phyloP scores from a whole-genome alignment of 805 yeast genomes.

The Pichia phayaonensis region DNA sequence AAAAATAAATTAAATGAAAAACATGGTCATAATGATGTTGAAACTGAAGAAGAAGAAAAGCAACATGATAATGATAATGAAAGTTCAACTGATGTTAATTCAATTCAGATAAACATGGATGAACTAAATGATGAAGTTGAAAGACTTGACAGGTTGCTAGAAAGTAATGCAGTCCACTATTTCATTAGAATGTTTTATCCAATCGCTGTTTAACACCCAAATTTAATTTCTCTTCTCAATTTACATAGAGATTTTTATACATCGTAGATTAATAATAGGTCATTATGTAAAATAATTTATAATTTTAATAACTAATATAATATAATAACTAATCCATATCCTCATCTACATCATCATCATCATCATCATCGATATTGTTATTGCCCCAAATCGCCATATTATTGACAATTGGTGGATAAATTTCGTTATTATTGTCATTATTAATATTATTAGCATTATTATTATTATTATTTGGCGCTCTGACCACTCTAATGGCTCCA shows the following conservation, averaged over 20 bases:
- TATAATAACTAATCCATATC: constrained; percentile 22
- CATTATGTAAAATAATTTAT: not conserved
- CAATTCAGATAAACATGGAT: not conserved
- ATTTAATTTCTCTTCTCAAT: not conserved
- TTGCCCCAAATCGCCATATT: not conserved
- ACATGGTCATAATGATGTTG: not conserved
- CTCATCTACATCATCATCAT: constrained; percentile 38
- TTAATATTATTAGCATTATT: too few relatives aligned
- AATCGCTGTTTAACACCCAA: constrained; percentile 17
- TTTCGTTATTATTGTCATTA: too few relatives aligned
- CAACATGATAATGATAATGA: not conserved
- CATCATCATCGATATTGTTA: constrained; percentile 27
- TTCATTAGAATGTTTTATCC: constrained; percentile 23
- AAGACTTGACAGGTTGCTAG: constrained; percentile 10
- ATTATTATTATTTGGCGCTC: not conserved
- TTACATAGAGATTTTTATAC: too few relatives aligned
- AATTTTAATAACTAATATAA: not conserved
- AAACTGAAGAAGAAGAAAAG: not conserved
- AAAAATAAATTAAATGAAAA: not conserved
- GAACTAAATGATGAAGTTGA: not conserved
- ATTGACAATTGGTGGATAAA: not conserved
- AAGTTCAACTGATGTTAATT: not conserved
- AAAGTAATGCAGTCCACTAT: constrained; percentile 7
- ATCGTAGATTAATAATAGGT: not conserved
- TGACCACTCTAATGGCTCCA: not conserved